phyloP scores from a whole-genome alignment of 495 filamentous ascomycete genomes.

The Daldinia caldariorum region DNA sequence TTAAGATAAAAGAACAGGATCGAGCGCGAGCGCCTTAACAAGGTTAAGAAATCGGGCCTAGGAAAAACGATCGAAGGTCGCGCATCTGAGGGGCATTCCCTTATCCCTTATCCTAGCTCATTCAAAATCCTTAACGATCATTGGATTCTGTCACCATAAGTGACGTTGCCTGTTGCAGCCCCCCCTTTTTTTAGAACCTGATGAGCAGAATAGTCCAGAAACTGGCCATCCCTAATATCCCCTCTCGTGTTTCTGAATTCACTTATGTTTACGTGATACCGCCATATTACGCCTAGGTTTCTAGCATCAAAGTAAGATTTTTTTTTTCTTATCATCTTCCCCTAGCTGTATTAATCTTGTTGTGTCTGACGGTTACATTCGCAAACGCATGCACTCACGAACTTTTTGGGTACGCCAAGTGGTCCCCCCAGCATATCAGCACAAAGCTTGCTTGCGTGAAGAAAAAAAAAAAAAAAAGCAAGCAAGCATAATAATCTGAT shows the following conservation, averaged over 20 bases:
- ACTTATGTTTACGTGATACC: conserved; percentile 23
- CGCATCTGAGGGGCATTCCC: conserved; percentile 7
- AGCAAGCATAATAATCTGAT: conserved; percentile 22
- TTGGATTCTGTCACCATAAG: conserved; percentile 34
- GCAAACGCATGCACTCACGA: not conserved
- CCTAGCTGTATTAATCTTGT: conserved; percentile 8
- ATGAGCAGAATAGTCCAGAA: conserved; percentile 25
- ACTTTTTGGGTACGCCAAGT: conserved; percentile 20
- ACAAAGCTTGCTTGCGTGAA: conserved; percentile 18
- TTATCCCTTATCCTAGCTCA: not conserved
- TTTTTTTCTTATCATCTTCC: not conserved
- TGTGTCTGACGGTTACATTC: conserved; percentile 20
- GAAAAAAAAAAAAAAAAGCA: conserved; percentile 10
- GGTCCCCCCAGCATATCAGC: conserved; percentile 13
- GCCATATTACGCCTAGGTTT: conserved; percentile 6
- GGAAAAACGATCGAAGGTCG: conserved; percentile 2
- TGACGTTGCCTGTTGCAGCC: conserved; percentile 35
- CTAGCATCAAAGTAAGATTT: conserved; percentile 22
- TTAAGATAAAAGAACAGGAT: conserved; percentile 7
- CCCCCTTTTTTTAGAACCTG: conserved; percentile 29
- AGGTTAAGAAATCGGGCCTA: not conserved
- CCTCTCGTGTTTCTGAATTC: conserved; percentile 11
- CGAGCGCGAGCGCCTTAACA: conserved; percentile 27
- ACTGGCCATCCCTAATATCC: conserved; percentile 9
- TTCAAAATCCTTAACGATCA: conserved; percentile 28